Evolutionary conservation across 2,329 filamentous ascomycete species (phyloP), one percentile per base, ranked within the genome.

Genomic region (Cladosporium sp.): DNA sequence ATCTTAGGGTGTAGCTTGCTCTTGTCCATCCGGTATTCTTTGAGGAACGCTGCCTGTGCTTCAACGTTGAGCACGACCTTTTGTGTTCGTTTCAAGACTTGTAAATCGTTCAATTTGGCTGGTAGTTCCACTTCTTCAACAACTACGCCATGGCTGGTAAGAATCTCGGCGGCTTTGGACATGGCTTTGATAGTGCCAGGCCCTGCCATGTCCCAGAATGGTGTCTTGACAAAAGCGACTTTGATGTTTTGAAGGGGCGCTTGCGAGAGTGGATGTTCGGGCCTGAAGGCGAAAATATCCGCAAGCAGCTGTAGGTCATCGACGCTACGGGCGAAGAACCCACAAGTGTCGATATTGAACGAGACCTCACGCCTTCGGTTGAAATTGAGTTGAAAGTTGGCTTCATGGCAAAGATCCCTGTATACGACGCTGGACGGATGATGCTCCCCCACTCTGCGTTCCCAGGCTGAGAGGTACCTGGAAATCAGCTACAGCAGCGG

Each of bases 391-490:
- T 81, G 83, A 83, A 87, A 0, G 84, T 89, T 3, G 85, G 85
- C 66, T 88, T 89, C 56, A 87, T 73, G 0, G 77, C 84, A 57
- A 84, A 88, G 4, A 85, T 75, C 7, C 85, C 85, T 59, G 83
- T 87, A 71, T 82, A 89, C 0, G 83, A 83, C 0, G 75, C 86
- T 0, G 86, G 86, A 0, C 85, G 79, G 47, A 89, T 82, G 0
- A 77, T 82, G 59, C 82, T 85, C 0, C 86, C 86, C 81, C 82
- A 0, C 85, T 89, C 64, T 89, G 86, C 0, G 85, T 87, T 0
- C 84, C 86, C 0, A 89, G 72, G 0, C 73, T 79, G 10, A 89
- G 65, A 0, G 85, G 82, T 0, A 78, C 80, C 60, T 88, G 85
- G 53, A 80, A 80, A 61, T 88, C 86, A 5, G 75, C 85, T 0